phyloP scores from a whole-genome alignment of 768 basidiomycete species.

The Tulasnella sp. region DNA sequence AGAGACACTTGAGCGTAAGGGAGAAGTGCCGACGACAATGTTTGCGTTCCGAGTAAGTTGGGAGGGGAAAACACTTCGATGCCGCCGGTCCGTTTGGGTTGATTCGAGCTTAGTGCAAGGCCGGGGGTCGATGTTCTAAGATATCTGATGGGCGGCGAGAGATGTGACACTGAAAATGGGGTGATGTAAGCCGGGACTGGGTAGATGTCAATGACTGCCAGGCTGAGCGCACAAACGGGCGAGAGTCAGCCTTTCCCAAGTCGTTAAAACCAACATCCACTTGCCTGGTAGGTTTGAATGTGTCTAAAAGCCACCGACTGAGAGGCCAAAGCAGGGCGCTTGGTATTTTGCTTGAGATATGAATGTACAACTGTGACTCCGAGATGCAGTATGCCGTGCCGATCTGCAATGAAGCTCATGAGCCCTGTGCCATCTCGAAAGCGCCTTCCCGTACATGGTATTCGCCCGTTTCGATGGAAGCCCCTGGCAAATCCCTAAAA shows the following conservation, averaged over 20 bases:
- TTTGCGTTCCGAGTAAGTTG: conserved; percentile 21
- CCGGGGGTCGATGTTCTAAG: neutral
- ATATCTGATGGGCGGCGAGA: conserved; percentile 4
- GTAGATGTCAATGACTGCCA: conserved; percentile 18
- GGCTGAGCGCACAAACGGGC: neutral
- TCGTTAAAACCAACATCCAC: neutral
- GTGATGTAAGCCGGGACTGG: conserved; percentile 5
- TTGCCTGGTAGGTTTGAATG: conserved; percentile 16
- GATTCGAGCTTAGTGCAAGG: neutral
- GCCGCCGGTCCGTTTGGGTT: neutral
- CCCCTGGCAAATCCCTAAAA: neutral
- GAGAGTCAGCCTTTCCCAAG: neutral
- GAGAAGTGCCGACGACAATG: conserved; percentile 1
- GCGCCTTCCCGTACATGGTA: neutral
- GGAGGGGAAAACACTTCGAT: neutral
- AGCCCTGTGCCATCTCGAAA: neutral
- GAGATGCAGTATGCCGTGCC: neutral
- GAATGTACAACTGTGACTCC: neutral
- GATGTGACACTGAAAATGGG: neutral
- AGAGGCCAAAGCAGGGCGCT: neutral
- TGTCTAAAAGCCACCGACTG: neutral
- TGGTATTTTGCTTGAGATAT: neutral
- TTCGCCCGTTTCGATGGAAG: neutral
- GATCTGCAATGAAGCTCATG: neutral
- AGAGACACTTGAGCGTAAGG: neutral